Conservation (phyloP, 352 stramenopile species). For the Globisporangium radiosum region DNA sequence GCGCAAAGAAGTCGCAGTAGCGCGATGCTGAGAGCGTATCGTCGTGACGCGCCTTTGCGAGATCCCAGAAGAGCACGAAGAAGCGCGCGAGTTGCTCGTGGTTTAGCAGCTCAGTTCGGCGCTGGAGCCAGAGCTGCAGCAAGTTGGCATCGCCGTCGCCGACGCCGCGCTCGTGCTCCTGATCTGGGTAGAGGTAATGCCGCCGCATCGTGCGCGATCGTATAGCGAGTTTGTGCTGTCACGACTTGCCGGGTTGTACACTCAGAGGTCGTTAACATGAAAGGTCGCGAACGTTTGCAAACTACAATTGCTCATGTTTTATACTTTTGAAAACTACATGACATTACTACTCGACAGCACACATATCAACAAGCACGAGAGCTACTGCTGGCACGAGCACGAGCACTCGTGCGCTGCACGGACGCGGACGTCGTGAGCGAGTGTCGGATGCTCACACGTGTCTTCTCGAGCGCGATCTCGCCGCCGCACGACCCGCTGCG, state of each 20-base stretch:
- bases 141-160: constrained; percentile 44
- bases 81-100: constrained; percentile 26
- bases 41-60: constrained; percentile 34
- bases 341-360: not conserved
- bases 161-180: constrained; percentile 57
- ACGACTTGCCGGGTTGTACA: no score
- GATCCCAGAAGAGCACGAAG: constrained; percentile 50
- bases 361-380: not conserved
- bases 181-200: constrained; percentile 55
- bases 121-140: constrained; percentile 43
- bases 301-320: no score
- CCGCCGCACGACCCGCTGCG: constrained; percentile 19
- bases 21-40: constrained; percentile 17
- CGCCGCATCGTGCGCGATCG: constrained; percentile 32
- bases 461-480: constrained; percentile 60
- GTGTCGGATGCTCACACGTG: constrained; percentile 36
- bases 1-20: constrained; percentile 61
- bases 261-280: no score
- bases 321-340: no score
- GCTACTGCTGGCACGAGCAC: no score
- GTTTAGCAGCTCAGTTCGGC: constrained; percentile 27
- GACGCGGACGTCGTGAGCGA: not conserved
- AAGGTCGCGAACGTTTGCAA: no score
- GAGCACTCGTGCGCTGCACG: not conserved
- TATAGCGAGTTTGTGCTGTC: not conserved